Conservation (phyloP, 73 alveolate genomes). For the Paraurostyla sp. region DNA sequence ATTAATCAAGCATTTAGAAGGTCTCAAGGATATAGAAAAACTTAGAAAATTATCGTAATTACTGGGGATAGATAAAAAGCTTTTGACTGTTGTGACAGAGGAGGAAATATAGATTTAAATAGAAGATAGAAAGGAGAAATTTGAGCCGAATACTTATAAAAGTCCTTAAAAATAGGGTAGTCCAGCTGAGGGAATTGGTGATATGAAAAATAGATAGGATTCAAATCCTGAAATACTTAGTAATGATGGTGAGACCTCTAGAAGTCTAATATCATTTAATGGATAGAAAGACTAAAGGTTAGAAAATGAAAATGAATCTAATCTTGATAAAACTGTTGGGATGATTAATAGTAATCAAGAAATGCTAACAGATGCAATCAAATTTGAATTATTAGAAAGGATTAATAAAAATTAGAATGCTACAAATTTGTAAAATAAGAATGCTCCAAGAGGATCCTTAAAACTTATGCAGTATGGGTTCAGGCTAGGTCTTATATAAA, state of each 20-base stretch:
- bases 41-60: constrained; percentile 4
- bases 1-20: constrained; percentile 25
- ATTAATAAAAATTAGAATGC: not conserved
- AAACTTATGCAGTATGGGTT: too few relatives aligned
- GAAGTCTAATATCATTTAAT: too few relatives aligned
- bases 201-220: too few relatives aligned
- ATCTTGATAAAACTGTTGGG: not conserved
- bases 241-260: too few relatives aligned
- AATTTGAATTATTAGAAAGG: not conserved
- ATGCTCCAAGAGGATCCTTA: too few relatives aligned
- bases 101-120: not conserved
- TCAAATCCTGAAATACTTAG: too few relatives aligned
- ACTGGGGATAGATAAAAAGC: constrained; percentile 4
- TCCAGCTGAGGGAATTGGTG: not conserved
- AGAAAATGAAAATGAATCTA: not conserved
- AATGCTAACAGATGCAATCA: not conserved
- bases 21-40: constrained; percentile 16
- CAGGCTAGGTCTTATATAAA: too few relatives aligned
- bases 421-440: too few relatives aligned
- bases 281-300: not conserved
- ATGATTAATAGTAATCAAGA: not conserved
- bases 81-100: not conserved
- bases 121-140: not conserved
- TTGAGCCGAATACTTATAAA: not conserved
- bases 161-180: not conserved